Conservation (phyloP, 2,329 filamentous ascomycete species). For the Gliomastix tumulicola region DNA sequence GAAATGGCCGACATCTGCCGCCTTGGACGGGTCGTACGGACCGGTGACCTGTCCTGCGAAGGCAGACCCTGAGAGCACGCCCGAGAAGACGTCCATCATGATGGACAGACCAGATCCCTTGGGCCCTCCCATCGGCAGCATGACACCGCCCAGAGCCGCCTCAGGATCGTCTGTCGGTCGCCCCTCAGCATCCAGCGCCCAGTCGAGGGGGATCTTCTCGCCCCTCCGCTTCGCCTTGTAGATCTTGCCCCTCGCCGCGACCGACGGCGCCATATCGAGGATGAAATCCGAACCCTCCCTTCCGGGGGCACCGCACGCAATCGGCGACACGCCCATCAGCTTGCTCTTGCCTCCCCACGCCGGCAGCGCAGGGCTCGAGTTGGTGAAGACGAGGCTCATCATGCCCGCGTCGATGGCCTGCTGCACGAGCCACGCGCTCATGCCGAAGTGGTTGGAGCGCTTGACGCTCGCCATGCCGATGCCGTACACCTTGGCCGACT, state of each 20-base stretch:
- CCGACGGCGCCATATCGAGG: conserved; percentile 66
- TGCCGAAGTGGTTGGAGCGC: conserved; percentile 77
- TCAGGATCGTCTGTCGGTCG: conserved; percentile 64
- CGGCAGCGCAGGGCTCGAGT: conserved; percentile 65
- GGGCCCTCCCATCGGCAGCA: conserved; percentile 80
- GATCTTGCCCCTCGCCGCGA: conserved; percentile 66
- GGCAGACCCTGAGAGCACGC: conserved; percentile 67
- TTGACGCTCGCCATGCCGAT: conserved; percentile 72
- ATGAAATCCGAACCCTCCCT: conserved; percentile 52
- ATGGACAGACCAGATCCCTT: conserved; percentile 72
- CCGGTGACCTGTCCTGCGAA: conserved; percentile 72
- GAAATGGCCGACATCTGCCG: conserved; percentile 70
- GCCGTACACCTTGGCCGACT: conserved; percentile 56
- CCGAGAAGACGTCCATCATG: conserved; percentile 89
- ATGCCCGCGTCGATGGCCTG: conserved; percentile 66
- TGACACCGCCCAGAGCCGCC: conserved; percentile 66
- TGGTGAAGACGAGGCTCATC: conserved; percentile 66
- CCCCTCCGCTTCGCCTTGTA: conserved; percentile 62
- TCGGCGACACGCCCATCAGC: conserved; percentile 66
- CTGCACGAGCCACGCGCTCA: conserved; percentile 75
- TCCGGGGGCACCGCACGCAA: conserved; percentile 70
- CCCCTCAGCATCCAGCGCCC: conserved; percentile 70
- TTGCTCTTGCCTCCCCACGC: conserved; percentile 62
- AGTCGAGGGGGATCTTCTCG: conserved; percentile 64
- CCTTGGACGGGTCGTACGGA: conserved; percentile 65